A percentile compares a stretch with the other conserved stretches of the same genome.
Evolutionary conservation across 345 rosid species (phyloP).

Genomic region (Excoecaria agallocha): DNA sequence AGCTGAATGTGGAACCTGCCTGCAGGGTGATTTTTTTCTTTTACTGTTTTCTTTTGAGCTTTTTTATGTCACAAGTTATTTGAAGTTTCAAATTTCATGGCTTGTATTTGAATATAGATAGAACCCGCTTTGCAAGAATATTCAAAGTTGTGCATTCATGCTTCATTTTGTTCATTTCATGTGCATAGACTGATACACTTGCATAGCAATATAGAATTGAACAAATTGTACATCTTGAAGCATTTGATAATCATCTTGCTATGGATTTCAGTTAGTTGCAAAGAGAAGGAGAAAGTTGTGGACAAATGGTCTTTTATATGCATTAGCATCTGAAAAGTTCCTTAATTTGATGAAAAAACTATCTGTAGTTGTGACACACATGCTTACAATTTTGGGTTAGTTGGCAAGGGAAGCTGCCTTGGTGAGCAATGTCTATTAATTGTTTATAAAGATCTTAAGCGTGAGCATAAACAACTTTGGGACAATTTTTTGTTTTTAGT

Average conservation of each 20-base stretch:
- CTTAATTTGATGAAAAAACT: neutral
- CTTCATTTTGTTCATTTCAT: neutral
- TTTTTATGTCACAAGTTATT: neutral
- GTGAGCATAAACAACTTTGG: neutral
- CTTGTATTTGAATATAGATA: neutral
- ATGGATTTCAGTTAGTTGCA: neutral
- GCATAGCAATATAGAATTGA: neutral
- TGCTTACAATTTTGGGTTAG: neutral
- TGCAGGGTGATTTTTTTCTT: neutral
- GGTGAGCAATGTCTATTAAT: neutral
- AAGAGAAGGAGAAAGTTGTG: neutral
- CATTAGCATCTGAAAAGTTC: neutral
- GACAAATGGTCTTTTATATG: neutral
- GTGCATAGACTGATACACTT: no score
- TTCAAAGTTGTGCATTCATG: neutral
- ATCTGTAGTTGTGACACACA: no score
- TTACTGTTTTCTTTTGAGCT: neutral
- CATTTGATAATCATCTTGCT: neutral
- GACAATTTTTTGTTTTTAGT: neutral
- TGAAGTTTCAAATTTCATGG: neutral
- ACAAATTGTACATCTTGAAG: neutral
- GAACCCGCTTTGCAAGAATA: neutral
- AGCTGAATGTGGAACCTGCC: conserved; percentile 3
- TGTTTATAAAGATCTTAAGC: neutral
- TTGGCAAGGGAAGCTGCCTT: neutral